Evolutionary conservation across 345 rosid genomes (phyloP), one percentile per base, ranked within the genome.

Genomic region (Diplotaxis tenuifolia): DNA sequence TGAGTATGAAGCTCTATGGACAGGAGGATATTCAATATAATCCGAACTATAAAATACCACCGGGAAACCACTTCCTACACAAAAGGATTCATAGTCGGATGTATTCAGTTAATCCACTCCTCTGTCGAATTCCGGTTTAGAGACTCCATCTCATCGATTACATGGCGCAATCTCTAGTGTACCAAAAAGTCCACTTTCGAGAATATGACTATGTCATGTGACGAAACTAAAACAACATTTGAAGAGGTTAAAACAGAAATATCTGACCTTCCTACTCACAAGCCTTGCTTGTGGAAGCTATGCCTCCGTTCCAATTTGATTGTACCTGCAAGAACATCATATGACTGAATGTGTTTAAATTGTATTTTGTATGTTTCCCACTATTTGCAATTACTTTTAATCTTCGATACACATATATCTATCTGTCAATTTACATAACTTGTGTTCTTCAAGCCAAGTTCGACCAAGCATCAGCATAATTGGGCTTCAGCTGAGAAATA

Each of bases 381-480:
- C n/a, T n/a, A n/a, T n/a, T n/a, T n/a, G n/a, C n/a, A n/a, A n/a
- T n/a, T n/a, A n/a, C n/a, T n/a, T n/a, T n/a, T n/a, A n/a, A n/a
- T n/a, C n/a, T n/a, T n/a, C n/a, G n/a, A n/a, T n/a, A n/a, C n/a
- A n/a, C n/a, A n/a, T n/a, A n/a, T n/a, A n/a, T n/a, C n/a, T n/a
- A n/a, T n/a, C n/a, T n/a, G n/a, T n/a, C n/a, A n/a, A n/a, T n/a
- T n/a, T n/a, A n/a, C n/a, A n/a, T n/a, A n/a, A n/a, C n/a, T n/a
- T n/a, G n/a, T n/a, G n/a, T n/a, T n/a, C n/a, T n/a, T n/a, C n/a
- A n/a, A 22, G 96, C 99, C 74, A 95, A 82, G 77, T 95, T 95
- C 4, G 98, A 92, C 99, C 99, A 95, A 23, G 96, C 97, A 88
- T 95, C 99, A 70, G 96, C 92, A 75, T 92, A 95, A 64, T 81